These are phyloP conservation scores for Cercospora sp. DNA, from an alignment of 2,329 filamentous ascomycete genomes.

Conservation along the genomic window DNA sequence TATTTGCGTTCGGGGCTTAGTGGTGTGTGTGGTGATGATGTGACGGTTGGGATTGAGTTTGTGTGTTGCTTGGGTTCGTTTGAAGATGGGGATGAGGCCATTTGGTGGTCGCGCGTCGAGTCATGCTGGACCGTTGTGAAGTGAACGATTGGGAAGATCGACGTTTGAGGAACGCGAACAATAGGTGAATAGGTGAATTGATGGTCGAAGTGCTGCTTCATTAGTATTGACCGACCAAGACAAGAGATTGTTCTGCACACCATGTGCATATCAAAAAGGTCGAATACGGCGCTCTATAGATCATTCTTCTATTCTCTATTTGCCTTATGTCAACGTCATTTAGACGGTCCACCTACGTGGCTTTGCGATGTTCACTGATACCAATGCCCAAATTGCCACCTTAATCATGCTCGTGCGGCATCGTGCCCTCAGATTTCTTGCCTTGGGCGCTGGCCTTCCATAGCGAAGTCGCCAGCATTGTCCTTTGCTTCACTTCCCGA, in stretches of 20 bases:
- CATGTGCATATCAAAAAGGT: neutral
- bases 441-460: neutral
- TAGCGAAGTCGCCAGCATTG: neutral
- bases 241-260: neutral
- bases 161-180: neutral
- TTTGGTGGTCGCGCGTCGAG: neutral
- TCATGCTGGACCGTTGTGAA: neutral
- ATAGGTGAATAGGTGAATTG: neutral
- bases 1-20: conserved; percentile 1
- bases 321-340: neutral
- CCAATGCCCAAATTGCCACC: neutral
- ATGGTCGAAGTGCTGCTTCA: neutral
- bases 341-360: neutral
- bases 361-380: neutral
- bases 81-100: neutral
- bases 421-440: neutral
- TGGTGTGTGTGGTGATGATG: neutral
- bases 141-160: neutral
- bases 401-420: neutral
- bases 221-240: neutral
- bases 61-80: neutral
- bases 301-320: neutral
- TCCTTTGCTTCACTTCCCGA: neutral
- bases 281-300: neutral
- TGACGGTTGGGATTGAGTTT: neutral